A percentile compares a stretch with the other conserved stretches of the same genome.
These are phyloP conservation scores for Musa schizocarpa DNA, from an alignment of 176 grass and related monocot species.

Conservation along the genomic window DNA sequence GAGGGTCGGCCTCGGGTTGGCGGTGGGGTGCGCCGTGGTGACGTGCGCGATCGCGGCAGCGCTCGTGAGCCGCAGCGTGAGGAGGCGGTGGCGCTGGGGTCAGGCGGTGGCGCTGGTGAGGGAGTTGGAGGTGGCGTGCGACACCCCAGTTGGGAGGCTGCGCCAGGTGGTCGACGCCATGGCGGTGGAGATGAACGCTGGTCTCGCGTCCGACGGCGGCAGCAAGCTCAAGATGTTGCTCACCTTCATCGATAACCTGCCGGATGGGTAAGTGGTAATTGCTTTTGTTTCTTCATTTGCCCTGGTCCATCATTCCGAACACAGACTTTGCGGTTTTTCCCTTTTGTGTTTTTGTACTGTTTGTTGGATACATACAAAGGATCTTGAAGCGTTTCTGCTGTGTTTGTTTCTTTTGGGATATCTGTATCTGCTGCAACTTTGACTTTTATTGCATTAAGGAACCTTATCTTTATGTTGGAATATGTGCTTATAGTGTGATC, in stretches of 20 bases:
- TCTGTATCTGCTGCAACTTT: no score
- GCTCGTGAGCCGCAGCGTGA: constrained; percentile 20
- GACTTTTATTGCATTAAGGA: no score
- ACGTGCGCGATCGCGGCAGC: constrained; percentile 34
- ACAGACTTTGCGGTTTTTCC: background rate
- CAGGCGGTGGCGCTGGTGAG: constrained; percentile 34
- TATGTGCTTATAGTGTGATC: no score
- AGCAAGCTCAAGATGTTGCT: constrained; percentile 69
- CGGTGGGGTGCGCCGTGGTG: constrained; percentile 25
- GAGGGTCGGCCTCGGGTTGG: constrained; percentile 32
- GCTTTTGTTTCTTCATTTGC: background rate
- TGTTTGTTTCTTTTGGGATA: no score
- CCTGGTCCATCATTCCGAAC: background rate
- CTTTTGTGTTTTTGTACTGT: no score
- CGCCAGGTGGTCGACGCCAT: constrained; percentile 47
- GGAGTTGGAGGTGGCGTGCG: constrained; percentile 47
- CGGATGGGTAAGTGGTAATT: constrained; percentile 23
- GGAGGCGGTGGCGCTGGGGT: constrained; percentile 30
- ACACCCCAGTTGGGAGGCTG: constrained; percentile 34
- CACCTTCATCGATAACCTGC: constrained; percentile 53
- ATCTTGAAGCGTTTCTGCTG: no score
- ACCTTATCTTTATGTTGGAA: no score
- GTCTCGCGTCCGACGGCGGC: constrained; percentile 42
- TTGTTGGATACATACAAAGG: no score
- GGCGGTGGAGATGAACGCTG: constrained; percentile 60